These are phyloP conservation scores for Pezicula rhizophila DNA, from an alignment of 2,329 filamentous ascomycete species.

Conservation along the genomic window DNA sequence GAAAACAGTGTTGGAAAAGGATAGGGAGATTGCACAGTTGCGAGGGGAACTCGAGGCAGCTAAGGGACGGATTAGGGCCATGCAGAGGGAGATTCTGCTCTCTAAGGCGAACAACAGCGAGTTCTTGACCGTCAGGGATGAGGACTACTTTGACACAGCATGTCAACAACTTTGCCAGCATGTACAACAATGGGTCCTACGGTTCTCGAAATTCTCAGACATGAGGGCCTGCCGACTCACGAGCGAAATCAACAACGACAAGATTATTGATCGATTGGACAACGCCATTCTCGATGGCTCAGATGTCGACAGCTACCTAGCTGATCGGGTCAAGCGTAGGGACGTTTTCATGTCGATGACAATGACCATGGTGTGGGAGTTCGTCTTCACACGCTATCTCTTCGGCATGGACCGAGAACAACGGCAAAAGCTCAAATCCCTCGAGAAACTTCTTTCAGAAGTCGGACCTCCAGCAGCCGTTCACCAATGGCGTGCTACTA, in stretches of 20 bases:
- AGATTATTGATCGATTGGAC: conserved; percentile 88
- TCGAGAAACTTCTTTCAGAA: conserved; percentile 87
- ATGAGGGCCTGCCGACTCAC: conserved; percentile 80
- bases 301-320: conserved; percentile 82
- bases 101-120: conserved; percentile 57
- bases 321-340: conserved; percentile 78
- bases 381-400: conserved; percentile 93
- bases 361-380: conserved; percentile 99
- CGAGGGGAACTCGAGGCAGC: conserved; percentile 71
- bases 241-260: conserved; percentile 81
- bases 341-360: conserved; percentile 98
- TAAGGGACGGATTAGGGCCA: conserved; percentile 51
- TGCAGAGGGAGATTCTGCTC: conserved; percentile 52
- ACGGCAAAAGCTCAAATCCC: conserved; percentile 89
- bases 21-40: conserved; percentile 74
- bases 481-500: conserved; percentile 94
- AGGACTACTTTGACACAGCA: conserved; percentile 91
- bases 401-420: conserved; percentile 99
- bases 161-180: conserved; percentile 94
- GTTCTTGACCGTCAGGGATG: conserved; percentile 75
- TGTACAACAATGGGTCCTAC: conserved; percentile 94
- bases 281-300: conserved; percentile 91
- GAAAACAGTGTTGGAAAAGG: conserved; percentile 68
- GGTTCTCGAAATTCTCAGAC: conserved; percentile 97
- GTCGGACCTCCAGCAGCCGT: conserved; percentile 86